Percentiles rank a stretch among this genome's conserved stretches.
phyloP scores from a whole-genome alignment of 495 filamentous ascomycete genomes.

The Entonaema liquescens region DNA sequence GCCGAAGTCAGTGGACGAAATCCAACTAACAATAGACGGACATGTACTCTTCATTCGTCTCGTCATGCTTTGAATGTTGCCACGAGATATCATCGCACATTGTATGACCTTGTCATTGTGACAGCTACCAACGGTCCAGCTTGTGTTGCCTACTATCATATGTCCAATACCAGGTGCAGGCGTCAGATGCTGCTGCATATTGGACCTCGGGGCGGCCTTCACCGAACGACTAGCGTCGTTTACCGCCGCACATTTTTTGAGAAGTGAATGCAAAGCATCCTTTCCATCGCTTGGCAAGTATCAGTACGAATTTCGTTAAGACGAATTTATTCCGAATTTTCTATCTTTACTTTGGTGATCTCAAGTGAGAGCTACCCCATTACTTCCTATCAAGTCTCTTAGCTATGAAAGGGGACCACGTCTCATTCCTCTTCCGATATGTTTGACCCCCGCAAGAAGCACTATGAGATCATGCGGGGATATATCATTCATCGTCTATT shows the following conservation, averaged over 20 bases:
- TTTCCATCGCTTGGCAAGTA: constrained; percentile 1
- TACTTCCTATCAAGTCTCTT: constrained; percentile 9
- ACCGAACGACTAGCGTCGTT: constrained; percentile 8
- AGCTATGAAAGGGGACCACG: not conserved
- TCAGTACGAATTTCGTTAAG: not conserved
- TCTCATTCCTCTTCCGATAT: constrained; percentile 4
- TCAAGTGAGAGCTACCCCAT: constrained; percentile 18
- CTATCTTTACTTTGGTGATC: not conserved
- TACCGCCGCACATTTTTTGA: constrained; percentile 20
- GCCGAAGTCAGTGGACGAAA: not conserved
- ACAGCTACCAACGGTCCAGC: constrained; percentile 18
- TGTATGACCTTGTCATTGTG: constrained; percentile 29
- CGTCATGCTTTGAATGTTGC: constrained; percentile 10
- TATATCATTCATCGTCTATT: constrained; percentile 29
- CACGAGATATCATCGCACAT: constrained; percentile 30
- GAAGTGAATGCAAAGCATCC: not conserved
- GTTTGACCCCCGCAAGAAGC: constrained; percentile 15
- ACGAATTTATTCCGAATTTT: constrained; percentile 1
- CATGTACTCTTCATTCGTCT: not conserved
- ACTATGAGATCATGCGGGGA: constrained; percentile 40
- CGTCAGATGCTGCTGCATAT: constrained; percentile 5
- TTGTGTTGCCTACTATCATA: constrained; percentile 6
- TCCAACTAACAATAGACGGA: not conserved
- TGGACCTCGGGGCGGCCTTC: constrained; percentile 1
- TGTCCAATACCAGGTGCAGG: not conserved